Base-by-base conservation (phyloP, 169 alveolate genomes). In the Babesia sp. region DNA sequence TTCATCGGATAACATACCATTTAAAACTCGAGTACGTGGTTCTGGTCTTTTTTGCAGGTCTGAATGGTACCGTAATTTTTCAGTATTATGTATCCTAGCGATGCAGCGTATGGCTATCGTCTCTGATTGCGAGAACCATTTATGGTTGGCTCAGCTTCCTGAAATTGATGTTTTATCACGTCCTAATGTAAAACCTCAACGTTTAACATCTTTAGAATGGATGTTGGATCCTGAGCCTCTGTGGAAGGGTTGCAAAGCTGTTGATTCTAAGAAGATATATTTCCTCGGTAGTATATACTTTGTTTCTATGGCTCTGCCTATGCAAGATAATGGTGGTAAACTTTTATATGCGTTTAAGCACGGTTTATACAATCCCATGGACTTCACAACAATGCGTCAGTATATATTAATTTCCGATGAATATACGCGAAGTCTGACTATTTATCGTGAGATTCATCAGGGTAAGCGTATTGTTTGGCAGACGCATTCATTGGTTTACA, bases 221-320 rank as follows among this genome's bases (percentile, higher is more conserved):
- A 2, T 55, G n/a, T 28, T 11, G 24, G 66, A 29, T 7, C 2
- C 46, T 12, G 46, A 29, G 11, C 3, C 29, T 3, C 16, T 22
- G 3, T 79, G 87, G 87, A 41, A 26, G 6, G 11, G 58, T 26
- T 79, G 87, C 41, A 79, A 69, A 37, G 82, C 71, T 54, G 36
- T 59, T 33, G 9, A 12, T 11, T 16, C 8, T 18, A 7, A 70
- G 2, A 22, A 34, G 6, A 14, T 31, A 18, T 20, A 70, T n/a
- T 58, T 79, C 57, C 45, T 79, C 28, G 87, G 87, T 20, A 26
- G 29, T 12, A 50, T 14, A 24, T 55, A 59, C 44, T 26, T 68
- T 12, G 2, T 53, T 7, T 39, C n/a, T 0, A 45, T 70, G 12
- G 18, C 37, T 11, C 18, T 48, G 24, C 83, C 87, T 24, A 20